These are phyloP conservation scores for Aspergillus texensis DNA, from an alignment of 2,329 filamentous ascomycete genomes.

Conservation along the genomic window DNA sequence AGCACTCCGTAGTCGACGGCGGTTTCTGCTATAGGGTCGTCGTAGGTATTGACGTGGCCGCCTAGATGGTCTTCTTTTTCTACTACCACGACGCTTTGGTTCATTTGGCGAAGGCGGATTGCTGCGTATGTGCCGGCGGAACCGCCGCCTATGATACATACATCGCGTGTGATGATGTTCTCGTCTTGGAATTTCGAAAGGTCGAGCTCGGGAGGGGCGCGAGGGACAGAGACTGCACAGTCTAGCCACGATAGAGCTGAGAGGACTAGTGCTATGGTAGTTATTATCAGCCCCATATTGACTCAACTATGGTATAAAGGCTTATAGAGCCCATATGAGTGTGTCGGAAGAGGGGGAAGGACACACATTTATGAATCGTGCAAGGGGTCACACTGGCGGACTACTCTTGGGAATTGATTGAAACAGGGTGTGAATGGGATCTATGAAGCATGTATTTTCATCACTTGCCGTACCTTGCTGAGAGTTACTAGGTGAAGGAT, in stretches of 20 bases:
- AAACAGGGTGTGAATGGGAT: background rate
- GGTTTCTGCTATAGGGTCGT: conserved; percentile 20
- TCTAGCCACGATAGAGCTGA: background rate
- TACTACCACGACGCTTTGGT: conserved; percentile 29
- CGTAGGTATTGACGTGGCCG: conserved; percentile 31
- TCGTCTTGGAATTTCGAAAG: background rate
- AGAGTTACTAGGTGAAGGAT: too few relatives aligned
- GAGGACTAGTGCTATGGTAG: background rate
- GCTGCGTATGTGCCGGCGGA: conserved; percentile 34
- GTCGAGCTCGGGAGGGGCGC: background rate
- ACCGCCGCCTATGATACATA: conserved; percentile 35
- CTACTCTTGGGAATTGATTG: background rate
- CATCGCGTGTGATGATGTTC: conserved; percentile 24
- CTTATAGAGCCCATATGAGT: too few relatives aligned
- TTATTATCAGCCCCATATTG: background rate
- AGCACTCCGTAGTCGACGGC: conserved; percentile 34
- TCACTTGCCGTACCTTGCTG: background rate
- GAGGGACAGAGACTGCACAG: background rate
- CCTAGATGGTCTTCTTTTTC: conserved; percentile 31
- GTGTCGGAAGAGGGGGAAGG: background rate
- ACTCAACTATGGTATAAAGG: background rate
- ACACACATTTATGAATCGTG: background rate
- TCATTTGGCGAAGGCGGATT: conserved; percentile 27
- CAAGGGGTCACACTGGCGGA: background rate
- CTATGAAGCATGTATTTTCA: background rate